Percentiles rank a stretch among this genome's conserved stretches.
These are phyloP conservation scores for Cardiospermum halicacabum DNA, from an alignment of 345 rosid genomes.

Conservation along the genomic window DNA sequence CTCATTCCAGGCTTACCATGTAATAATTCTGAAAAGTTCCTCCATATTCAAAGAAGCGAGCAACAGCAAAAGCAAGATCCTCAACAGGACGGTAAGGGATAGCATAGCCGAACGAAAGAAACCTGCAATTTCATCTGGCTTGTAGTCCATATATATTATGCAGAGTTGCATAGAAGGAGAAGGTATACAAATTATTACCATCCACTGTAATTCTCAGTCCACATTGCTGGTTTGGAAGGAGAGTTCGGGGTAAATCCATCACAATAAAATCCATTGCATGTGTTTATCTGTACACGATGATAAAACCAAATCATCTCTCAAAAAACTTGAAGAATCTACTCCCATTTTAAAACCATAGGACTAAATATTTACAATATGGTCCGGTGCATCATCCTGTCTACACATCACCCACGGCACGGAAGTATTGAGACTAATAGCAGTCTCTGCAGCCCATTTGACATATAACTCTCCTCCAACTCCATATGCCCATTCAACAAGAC, in stretches of 20 bases:
- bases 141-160: neutral
- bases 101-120: constrained; percentile 56
- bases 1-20: constrained; percentile 35
- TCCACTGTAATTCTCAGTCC: constrained; percentile 69
- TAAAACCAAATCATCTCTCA: neutral
- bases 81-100: constrained; percentile 61
- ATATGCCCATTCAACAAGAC: constrained; percentile 50
- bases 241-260: constrained; percentile 51
- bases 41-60: constrained; percentile 54
- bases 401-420: constrained; percentile 79
- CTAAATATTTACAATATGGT: constrained; percentile 40
- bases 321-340: neutral
- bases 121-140: constrained; percentile 31
- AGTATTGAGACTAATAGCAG: constrained; percentile 54
- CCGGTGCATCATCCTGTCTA: constrained; percentile 52
- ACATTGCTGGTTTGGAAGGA: constrained; percentile 54
- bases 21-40: constrained; percentile 68
- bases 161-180: neutral
- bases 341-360: neutral
- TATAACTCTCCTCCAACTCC: constrained; percentile 46
- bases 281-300: constrained; percentile 47
- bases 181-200: constrained; percentile 31
- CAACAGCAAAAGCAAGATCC: constrained; percentile 66
- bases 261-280: constrained; percentile 70
- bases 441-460: constrained; percentile 60